Evolutionary conservation across 192 early-diverging fungal species (phyloP).

Genomic region (Coemansia sp.): DNA sequence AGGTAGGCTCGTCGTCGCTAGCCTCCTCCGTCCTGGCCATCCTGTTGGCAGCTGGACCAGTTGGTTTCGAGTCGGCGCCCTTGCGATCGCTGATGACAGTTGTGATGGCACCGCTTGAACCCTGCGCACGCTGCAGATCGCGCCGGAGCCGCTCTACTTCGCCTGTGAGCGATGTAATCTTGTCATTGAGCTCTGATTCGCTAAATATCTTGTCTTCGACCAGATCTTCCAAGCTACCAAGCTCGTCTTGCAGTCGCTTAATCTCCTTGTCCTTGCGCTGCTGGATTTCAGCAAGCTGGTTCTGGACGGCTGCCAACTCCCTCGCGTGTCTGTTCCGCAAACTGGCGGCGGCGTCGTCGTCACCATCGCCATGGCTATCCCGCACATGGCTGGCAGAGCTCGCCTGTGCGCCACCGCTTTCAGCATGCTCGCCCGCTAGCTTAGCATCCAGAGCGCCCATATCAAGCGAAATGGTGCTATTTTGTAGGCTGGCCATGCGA

Average conservation of each 20-base stretch:
- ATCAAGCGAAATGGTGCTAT: conserved; percentile 55
- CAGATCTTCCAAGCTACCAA: conserved; percentile 66
- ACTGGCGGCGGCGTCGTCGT: conserved; percentile 43
- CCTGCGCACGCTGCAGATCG: conserved; percentile 18
- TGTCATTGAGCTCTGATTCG: conserved; percentile 70
- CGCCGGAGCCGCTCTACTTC: conserved; percentile 54
- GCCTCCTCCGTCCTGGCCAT: neutral
- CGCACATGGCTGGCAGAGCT: conserved; percentile 1
- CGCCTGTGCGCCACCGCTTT: neutral
- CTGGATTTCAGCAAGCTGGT: conserved; percentile 59
- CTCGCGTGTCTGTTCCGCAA: conserved; percentile 47
- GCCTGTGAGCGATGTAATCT: conserved; percentile 58
- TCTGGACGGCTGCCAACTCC: conserved; percentile 58
- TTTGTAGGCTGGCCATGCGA: conserved; percentile 47
- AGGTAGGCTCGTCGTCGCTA: conserved; percentile 41
- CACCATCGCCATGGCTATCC: conserved; percentile 15
- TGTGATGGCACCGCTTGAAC: neutral
- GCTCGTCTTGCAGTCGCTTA: conserved; percentile 62
- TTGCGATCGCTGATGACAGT: neutral
- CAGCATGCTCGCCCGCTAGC: conserved; percentile 29
- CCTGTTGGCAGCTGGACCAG: neutral
- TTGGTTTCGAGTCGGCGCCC: neutral
- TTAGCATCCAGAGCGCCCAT: conserved; percentile 39
- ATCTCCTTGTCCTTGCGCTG: conserved; percentile 65
- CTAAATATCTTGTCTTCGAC: conserved; percentile 76